These are phyloP conservation scores for Malania oleifera DNA, from an alignment of 164 flowering plant species.

Conservation along the genomic window DNA sequence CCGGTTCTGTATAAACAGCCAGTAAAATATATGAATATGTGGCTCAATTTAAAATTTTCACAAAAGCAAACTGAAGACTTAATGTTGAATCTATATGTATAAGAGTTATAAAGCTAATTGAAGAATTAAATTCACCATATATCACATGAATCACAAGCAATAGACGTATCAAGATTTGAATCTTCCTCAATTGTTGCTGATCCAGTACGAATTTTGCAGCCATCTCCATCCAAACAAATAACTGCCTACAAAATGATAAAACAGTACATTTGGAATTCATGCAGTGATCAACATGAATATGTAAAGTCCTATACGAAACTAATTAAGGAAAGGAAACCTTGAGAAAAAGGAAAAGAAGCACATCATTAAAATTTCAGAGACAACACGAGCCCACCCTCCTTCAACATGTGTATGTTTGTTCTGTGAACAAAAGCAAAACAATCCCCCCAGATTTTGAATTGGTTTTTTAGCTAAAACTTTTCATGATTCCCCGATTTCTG, in stretches of 20 bases:
- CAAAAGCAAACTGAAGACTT: not conserved
- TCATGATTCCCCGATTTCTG: no score
- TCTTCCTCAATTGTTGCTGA: conserved; percentile 39
- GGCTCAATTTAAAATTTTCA: not conserved
- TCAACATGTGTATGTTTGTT: no score
- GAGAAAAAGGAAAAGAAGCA: not conserved
- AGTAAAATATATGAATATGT: not conserved
- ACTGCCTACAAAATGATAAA: conserved; percentile 79
- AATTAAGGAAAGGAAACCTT: not conserved
- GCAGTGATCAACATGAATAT: not conserved
- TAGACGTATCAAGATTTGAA: conserved; percentile 78
- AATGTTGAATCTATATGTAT: not conserved
- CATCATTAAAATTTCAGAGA: not conserved
- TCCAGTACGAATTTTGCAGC: conserved; percentile 79
- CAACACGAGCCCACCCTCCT: not conserved
- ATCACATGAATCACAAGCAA: conserved; percentile 99
- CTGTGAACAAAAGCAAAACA: no score
- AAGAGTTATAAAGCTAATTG: not conserved
- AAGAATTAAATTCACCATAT: conserved; percentile 47
- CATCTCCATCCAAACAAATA: conserved; percentile 93
- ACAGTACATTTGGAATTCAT: conserved; percentile 13
- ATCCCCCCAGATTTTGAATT: no score
- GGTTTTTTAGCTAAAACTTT: no score
- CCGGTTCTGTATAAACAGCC: not conserved
- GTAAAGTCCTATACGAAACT: not conserved